A percentile compares a stretch with the other conserved stretches of the same genome.
Evolutionary conservation across 2,329 filamentous ascomycete species (phyloP).

Genomic region (Claviceps sp.): DNA sequence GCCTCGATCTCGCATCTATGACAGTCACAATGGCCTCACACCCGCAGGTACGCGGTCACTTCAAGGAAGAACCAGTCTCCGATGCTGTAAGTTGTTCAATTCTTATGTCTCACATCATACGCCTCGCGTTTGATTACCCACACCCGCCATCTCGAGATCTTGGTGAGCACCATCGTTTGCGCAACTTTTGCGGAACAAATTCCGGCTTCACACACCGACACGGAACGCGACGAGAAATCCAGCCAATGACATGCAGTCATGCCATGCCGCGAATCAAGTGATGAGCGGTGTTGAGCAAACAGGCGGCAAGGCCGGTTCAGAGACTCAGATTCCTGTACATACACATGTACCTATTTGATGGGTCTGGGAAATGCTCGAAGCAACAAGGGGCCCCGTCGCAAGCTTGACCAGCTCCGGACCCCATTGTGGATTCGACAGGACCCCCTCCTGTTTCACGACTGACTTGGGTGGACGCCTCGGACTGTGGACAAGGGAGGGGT

Average conservation of each 20-base stretch:
- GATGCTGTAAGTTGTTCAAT: conserved; percentile 8
- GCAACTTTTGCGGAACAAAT: background rate
- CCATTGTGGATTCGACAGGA: conserved; percentile 9
- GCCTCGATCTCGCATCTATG: conserved; percentile 3
- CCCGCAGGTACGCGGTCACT: conserved; percentile 10
- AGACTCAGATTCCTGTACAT: background rate
- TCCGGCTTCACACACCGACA: background rate
- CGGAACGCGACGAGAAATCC: background rate
- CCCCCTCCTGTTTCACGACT: conserved; percentile 11
- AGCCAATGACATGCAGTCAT: background rate
- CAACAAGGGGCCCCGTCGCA: conserved; percentile 8
- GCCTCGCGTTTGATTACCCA: background rate
- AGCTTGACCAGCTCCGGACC: conserved; percentile 10
- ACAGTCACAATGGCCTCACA: conserved; percentile 10
- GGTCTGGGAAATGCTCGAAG: conserved; percentile 2
- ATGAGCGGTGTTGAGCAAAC: background rate
- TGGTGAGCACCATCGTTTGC: background rate
- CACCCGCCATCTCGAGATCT: conserved; percentile 2
- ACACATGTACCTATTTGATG: background rate
- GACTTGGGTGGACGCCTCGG: conserved; percentile 9
- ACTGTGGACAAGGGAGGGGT: conserved; percentile 5
- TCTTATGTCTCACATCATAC: conserved; percentile 1
- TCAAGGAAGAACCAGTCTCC: conserved; percentile 8
- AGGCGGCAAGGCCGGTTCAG: background rate
- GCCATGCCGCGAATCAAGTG: conserved; percentile 1